These are phyloP conservation scores for Zasmidium citrigriseum DNA, from an alignment of 2,329 filamentous ascomycete species.

Conservation along the genomic window DNA sequence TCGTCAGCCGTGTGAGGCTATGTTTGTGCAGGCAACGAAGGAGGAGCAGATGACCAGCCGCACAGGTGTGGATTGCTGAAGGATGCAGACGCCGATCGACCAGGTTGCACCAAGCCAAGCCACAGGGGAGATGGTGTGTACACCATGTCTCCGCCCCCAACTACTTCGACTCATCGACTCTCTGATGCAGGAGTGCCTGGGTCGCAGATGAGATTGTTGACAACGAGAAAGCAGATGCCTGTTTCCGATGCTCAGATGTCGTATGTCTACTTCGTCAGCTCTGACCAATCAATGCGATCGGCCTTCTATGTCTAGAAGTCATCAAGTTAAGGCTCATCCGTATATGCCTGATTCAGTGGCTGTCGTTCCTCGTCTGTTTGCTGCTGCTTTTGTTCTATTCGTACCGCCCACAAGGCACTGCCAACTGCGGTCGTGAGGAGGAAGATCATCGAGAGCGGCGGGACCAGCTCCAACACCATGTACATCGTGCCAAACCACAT, in stretches of 20 bases:
- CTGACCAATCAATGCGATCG: neutral
- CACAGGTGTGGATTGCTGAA: constrained; percentile 1
- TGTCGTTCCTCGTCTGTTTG: constrained; percentile 6
- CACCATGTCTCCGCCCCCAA: neutral
- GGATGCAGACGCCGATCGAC: neutral
- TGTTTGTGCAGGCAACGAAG: neutral
- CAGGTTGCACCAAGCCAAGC: constrained; percentile 1
- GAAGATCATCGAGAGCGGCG: constrained; percentile 90
- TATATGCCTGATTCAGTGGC: constrained; percentile 29
- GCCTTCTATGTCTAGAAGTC: neutral
- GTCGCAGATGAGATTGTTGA: too few species aligned
- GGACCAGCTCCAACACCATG: constrained; percentile 82
- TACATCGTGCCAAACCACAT: constrained; percentile 90
- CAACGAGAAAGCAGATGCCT: too few species aligned
- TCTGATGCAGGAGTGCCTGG: neutral
- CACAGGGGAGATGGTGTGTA: neutral
- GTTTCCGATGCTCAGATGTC: neutral
- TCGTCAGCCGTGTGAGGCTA: neutral
- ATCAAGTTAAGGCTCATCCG: constrained; percentile 30
- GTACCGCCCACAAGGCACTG: constrained; percentile 81
- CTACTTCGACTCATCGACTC: neutral
- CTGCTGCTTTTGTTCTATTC: constrained; percentile 64
- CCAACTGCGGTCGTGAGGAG: constrained; percentile 83
- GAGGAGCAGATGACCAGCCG: neutral
- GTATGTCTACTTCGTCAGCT: too few species aligned